These are phyloP conservation scores for Zasmidium citrigriseum DNA, from an alignment of 2,329 filamentous ascomycete genomes.

Conservation along the genomic window DNA sequence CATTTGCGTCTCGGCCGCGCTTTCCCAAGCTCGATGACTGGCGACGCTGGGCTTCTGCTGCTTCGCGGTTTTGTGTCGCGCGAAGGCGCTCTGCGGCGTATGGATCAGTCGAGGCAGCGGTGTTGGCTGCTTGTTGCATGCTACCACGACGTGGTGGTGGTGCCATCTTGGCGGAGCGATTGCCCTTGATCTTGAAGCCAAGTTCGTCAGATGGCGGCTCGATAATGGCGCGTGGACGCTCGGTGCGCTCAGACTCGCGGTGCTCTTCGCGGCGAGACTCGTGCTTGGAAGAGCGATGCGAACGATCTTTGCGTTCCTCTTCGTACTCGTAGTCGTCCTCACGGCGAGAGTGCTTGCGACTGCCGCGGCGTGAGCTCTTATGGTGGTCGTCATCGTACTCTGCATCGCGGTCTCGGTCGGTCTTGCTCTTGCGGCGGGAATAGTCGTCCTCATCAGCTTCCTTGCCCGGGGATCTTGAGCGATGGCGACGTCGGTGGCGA, in stretches of 20 bases:
- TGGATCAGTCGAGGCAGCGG: constrained; percentile 27
- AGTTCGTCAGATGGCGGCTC: constrained; percentile 38
- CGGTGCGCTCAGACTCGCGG: constrained; percentile 31
- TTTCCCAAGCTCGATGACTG: constrained; percentile 46
- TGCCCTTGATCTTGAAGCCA: constrained; percentile 52
- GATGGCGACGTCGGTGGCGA: constrained; percentile 42
- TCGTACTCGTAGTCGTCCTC: constrained; percentile 50
- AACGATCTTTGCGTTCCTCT: constrained; percentile 48
- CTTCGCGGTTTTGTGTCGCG: constrained; percentile 48
- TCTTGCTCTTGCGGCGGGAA: constrained; percentile 38
- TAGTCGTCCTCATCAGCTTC: constrained; percentile 31
- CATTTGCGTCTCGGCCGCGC: constrained; percentile 25
- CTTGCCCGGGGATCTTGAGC: constrained; percentile 41
- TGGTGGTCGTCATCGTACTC: constrained; percentile 28
- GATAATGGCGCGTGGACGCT: constrained; percentile 23
- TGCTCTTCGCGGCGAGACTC: constrained; percentile 44
- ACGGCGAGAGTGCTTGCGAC: constrained; percentile 46
- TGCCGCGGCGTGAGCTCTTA: constrained; percentile 25
- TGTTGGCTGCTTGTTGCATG: constrained; percentile 4
- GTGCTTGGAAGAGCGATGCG: constrained; percentile 37
- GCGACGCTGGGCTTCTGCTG: constrained; percentile 68
- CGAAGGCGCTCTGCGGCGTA: constrained; percentile 37
- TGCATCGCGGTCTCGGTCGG: constrained; percentile 38
- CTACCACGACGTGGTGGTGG: constrained; percentile 25
- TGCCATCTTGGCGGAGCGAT: constrained; percentile 31